Evolutionary conservation across 805 yeast genomes (phyloP).

Genomic region (Maudiozyma bulderi): DNA sequence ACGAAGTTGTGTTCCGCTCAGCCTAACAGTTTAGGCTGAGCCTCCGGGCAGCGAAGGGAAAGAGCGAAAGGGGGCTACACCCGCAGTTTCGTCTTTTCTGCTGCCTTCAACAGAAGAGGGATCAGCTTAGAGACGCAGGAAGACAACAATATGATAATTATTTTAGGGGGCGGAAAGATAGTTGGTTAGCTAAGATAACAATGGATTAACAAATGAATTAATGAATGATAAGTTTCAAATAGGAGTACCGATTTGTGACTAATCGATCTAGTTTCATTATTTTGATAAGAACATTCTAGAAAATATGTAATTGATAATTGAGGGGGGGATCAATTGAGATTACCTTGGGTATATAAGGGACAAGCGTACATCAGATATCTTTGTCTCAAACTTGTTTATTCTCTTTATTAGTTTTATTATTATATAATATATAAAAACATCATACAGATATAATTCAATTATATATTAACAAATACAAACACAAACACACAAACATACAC

Average conservation of each 20-base stretch:
- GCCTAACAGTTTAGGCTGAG: neutral
- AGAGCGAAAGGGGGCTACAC: no score
- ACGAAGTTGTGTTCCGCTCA: neutral
- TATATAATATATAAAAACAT: neutral
- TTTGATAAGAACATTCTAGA: neutral
- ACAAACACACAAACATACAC: neutral
- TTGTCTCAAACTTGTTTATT: neutral
- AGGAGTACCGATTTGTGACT: neutral
- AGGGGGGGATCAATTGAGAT: neutral
- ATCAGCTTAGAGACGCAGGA: neutral
- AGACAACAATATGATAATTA: neutral
- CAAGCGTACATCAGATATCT: neutral
- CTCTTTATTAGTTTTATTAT: neutral
- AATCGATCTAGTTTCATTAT: neutral
- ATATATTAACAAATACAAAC: neutral
- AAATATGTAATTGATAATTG: neutral
- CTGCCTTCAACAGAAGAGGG: no score
- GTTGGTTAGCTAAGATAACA: neutral
- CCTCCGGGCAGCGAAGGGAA: neutral
- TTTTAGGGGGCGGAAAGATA: neutral
- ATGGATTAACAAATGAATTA: neutral
- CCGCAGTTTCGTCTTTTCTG: no score
- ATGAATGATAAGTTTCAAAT: no score
- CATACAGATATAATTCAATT: neutral
- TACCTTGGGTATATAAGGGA: neutral